These are phyloP conservation scores for Orbilia blumenaviensis DNA, from an alignment of 2,329 filamentous ascomycete species.

Conservation along the genomic window DNA sequence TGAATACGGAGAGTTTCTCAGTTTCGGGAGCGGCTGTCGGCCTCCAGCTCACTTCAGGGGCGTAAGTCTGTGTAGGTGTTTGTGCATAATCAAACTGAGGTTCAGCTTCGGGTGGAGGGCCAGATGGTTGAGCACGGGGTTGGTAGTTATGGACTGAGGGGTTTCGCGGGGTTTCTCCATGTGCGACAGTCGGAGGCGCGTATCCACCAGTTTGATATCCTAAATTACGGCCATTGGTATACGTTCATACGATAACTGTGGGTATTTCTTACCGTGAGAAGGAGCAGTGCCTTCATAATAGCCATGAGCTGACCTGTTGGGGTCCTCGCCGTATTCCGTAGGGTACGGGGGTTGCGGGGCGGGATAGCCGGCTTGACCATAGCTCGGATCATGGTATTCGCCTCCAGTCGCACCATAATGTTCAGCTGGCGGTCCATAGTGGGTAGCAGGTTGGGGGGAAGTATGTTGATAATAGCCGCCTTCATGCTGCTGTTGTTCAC, in stretches of 20 bases:
- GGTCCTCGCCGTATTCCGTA: constrained; percentile 22
- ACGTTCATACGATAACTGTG: background rate
- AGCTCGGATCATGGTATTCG: constrained; percentile 32
- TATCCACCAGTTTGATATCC: constrained; percentile 33
- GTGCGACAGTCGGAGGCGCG: constrained; percentile 3
- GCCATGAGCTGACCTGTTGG: constrained; percentile 6
- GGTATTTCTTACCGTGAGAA: constrained; percentile 10
- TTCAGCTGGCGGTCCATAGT: constrained; percentile 33
- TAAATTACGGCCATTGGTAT: constrained; percentile 4
- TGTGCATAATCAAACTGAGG: constrained; percentile 24
- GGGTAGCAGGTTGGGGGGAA: constrained; percentile 27
- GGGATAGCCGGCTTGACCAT: constrained; percentile 18
- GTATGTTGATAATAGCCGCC: constrained; percentile 40
- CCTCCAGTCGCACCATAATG: constrained; percentile 2
- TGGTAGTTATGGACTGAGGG: constrained; percentile 37
- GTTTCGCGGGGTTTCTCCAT: constrained; percentile 39
- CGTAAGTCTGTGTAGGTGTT: background rate
- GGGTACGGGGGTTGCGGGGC: constrained; percentile 28
- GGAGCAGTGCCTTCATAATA: constrained; percentile 22
- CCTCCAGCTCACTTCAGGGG: constrained; percentile 28
- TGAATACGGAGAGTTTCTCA: constrained; percentile 39
- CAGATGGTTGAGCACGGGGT: constrained; percentile 40
- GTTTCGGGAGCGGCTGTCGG: constrained; percentile 39
- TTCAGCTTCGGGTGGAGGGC: constrained; percentile 43
- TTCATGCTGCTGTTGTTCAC: constrained; percentile 12